These are phyloP conservation scores for Psilocybe cyanescens DNA, from an alignment of 768 basidiomycete species.

Conservation along the genomic window DNA sequence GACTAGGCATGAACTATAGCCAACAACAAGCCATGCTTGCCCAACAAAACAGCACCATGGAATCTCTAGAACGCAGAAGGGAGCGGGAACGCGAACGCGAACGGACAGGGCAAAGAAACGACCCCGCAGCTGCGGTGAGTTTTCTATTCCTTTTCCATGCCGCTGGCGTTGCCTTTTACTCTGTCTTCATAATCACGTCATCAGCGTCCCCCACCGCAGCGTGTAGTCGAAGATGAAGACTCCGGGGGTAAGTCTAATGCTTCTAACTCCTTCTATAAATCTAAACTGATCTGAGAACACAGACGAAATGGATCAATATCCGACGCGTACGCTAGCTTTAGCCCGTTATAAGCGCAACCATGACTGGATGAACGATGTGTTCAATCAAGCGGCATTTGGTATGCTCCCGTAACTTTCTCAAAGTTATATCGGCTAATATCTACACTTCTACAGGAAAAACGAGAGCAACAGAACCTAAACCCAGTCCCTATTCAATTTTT, in stretches of 20 bases:
- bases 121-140: constrained; percentile 44
- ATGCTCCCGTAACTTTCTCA: constrained; percentile 7
- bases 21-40: constrained; percentile 70
- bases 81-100: constrained; percentile 51
- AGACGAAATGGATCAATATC: constrained; percentile 75
- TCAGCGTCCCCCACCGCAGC: constrained; percentile 36
- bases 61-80: constrained; percentile 65
- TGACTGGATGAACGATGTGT: constrained; percentile 84
- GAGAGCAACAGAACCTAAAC: constrained; percentile 40
- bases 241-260: constrained; percentile 55
- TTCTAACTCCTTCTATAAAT: background rate
- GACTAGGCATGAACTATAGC: constrained; percentile 36
- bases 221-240: constrained; percentile 58
- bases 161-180: background rate
- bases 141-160: background rate
- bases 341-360: constrained; percentile 81
- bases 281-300: background rate
- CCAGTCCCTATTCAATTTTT: constrained; percentile 63
- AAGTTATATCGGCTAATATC: background rate
- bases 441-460: constrained; percentile 22
- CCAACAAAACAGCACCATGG: constrained; percentile 76
- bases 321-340: constrained; percentile 71
- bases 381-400: constrained; percentile 75
- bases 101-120: constrained; percentile 44
- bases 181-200: background rate